Evolutionary conservation across 2,329 filamentous ascomycete genomes (phyloP).

Genomic region (Xylaria sp.): DNA sequence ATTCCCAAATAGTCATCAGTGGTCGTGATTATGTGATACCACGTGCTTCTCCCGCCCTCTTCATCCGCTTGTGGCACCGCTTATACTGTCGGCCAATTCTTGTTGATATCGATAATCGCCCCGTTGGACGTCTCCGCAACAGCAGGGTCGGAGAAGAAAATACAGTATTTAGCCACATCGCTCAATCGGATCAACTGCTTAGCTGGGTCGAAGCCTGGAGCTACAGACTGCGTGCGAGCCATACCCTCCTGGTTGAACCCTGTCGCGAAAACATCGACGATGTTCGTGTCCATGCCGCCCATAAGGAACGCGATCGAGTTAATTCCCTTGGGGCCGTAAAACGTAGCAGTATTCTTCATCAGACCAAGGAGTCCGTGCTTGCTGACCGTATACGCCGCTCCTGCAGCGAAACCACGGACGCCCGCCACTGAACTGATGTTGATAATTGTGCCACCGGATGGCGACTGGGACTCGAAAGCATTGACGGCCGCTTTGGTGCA

Average conservation of each 20-base stretch:
- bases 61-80: background rate
- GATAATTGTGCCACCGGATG: slow-evolving; percentile 34
- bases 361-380: slow-evolving; percentile 61
- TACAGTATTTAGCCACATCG: slow-evolving; percentile 46
- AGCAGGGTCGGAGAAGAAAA: slow-evolving; percentile 34
- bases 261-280: slow-evolving; percentile 49
- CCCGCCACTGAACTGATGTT: slow-evolving; percentile 34
- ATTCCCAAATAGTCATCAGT: background rate
- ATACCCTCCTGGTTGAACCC: slow-evolving; percentile 44
- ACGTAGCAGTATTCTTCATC: slow-evolving; percentile 62
- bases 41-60: background rate
- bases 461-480: slow-evolving; percentile 50
- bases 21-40: background rate
- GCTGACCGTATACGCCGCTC: slow-evolving; percentile 57
- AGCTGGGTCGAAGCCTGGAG: slow-evolving; percentile 38
- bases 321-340: slow-evolving; percentile 60
- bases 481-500: slow-evolving; percentile 57
- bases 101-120: slow-evolving; percentile 30
- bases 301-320: slow-evolving; percentile 57
- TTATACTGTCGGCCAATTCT: slow-evolving; percentile 35
- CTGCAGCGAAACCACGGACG: slow-evolving; percentile 35
- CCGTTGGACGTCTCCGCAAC: slow-evolving; percentile 35
- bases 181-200: slow-evolving; percentile 40
- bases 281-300: slow-evolving; percentile 63
- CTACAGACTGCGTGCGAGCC: slow-evolving; percentile 32